Conservation (phyloP, 768 basidiomycete species). For the Mrakia frigida region DNA sequence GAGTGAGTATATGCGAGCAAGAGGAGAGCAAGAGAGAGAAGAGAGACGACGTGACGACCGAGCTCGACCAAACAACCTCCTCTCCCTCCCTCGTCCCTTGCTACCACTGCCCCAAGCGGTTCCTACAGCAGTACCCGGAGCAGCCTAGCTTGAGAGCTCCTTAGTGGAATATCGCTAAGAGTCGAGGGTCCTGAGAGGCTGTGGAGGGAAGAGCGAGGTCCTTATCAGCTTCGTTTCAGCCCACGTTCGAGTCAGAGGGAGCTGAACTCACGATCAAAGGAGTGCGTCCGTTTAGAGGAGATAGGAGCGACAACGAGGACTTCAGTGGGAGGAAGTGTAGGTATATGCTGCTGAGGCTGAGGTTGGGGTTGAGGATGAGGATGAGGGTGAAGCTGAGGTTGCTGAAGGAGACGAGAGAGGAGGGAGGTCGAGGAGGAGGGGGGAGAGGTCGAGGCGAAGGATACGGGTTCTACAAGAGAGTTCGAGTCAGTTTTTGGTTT, state of each 20-base stretch:
- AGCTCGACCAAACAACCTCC: no score
- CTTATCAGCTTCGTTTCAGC: not conserved
- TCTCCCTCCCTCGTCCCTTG: no score
- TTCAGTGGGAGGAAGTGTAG: not conserved
- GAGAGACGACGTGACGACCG: no score
- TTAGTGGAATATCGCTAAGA: not conserved
- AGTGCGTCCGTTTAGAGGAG: not conserved
- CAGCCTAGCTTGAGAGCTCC: not conserved
- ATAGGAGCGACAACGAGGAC: not conserved
- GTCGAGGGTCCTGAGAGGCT: not conserved
- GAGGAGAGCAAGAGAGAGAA: no score
- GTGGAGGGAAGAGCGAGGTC: not conserved
- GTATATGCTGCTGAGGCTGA: not conserved
- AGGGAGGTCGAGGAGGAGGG: not conserved
- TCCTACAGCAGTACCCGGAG: no score
- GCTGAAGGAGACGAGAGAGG: not conserved
- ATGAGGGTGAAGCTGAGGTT: not conserved
- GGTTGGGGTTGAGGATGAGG: not conserved
- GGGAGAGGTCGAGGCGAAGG: not conserved
- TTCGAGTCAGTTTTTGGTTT: not conserved
- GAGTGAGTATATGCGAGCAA: no score
- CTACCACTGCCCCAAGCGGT: no score
- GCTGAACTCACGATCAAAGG: conserved; percentile 7
- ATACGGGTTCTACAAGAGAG: not conserved
- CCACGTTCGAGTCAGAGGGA: not conserved